These are phyloP conservation scores for Mariannaea elegans DNA, from an alignment of 2,329 filamentous ascomycete species.

Conservation along the genomic window DNA sequence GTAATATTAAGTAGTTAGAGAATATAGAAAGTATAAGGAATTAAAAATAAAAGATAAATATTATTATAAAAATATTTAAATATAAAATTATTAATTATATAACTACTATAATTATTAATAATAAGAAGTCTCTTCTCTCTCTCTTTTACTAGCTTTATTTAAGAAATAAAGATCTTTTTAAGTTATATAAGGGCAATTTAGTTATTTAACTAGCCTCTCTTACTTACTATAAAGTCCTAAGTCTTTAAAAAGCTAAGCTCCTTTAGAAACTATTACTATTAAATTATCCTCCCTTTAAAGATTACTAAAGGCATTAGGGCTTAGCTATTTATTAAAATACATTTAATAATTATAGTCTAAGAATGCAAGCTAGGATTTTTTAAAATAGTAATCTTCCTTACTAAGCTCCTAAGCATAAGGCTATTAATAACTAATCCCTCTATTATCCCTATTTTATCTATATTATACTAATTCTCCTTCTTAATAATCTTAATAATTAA, in stretches of 20 bases:
- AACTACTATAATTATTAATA: no score
- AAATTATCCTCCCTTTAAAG: constrained; percentile 1
- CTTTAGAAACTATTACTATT: constrained; percentile 15
- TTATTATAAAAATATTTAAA: no score
- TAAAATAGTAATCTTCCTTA: background rate
- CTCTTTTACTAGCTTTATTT: no score
- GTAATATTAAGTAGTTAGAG: no score
- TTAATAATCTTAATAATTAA: no score
- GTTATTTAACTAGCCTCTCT: background rate
- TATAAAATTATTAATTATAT: no score
- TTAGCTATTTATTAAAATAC: constrained; percentile 1
- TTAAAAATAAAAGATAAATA: no score
- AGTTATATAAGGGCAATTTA: no score
- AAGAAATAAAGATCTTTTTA: no score
- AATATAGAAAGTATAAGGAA: no score
- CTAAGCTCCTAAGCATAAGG: constrained; percentile 8
- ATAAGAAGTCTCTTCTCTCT: no score
- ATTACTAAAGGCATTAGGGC: constrained; percentile 3
- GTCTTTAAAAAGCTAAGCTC: constrained; percentile 20
- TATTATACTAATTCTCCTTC: constrained; percentile 5
- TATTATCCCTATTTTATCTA: constrained; percentile 10
- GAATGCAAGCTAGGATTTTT: constrained; percentile 2
- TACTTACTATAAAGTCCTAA: background rate
- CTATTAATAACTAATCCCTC: constrained; percentile 6
- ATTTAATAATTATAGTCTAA: constrained; percentile 14